Evolutionary conservation across 2,329 filamentous ascomycete genomes (phyloP).

Genomic region (Neospermospora avenae): DNA sequence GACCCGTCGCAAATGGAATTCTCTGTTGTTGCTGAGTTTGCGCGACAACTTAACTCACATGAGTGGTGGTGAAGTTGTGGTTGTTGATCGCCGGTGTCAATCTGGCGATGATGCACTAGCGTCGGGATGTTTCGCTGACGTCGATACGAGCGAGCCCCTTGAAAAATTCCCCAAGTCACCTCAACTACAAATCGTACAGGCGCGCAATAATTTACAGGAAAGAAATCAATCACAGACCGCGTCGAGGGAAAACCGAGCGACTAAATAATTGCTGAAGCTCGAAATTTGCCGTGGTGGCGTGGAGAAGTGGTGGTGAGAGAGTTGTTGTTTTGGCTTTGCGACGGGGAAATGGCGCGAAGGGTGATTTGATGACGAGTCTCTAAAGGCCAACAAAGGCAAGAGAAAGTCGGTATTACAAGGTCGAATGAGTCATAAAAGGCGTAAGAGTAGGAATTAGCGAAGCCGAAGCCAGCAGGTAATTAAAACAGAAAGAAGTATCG

Average conservation of each 20-base stretch:
- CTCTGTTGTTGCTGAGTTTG: slow-evolving; percentile 10
- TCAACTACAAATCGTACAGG: background rate
- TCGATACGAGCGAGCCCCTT: slow-evolving; percentile 14
- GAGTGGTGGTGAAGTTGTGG: slow-evolving; percentile 1
- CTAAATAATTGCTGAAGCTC: slow-evolving; percentile 25
- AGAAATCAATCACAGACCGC: slow-evolving; percentile 27
- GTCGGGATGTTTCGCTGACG: slow-evolving; percentile 13
- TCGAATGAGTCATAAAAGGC: background rate
- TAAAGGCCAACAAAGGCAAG: background rate
- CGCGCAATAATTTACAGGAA: slow-evolving; percentile 23
- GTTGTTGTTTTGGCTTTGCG: background rate
- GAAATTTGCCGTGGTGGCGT: slow-evolving; percentile 26
- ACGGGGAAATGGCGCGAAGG: slow-evolving; percentile 3
- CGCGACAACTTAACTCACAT: slow-evolving; percentile 5
- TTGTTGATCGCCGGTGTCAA: slow-evolving; percentile 13
- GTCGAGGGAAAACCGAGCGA: slow-evolving; percentile 17
- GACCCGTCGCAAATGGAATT: slow-evolving; percentile 11
- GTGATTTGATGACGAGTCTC: slow-evolving; percentile 3
- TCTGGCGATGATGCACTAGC: slow-evolving; percentile 8
- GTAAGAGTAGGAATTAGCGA: background rate
- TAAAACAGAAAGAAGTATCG: background rate
- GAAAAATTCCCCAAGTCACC: slow-evolving; percentile 4
- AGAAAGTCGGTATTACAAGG: background rate
- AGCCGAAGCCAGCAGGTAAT: background rate
- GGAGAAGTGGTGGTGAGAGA: background rate